phyloP scores from a whole-genome alignment of 1,284 basidiomycete genomes.

The Blastosporella zonata region DNA sequence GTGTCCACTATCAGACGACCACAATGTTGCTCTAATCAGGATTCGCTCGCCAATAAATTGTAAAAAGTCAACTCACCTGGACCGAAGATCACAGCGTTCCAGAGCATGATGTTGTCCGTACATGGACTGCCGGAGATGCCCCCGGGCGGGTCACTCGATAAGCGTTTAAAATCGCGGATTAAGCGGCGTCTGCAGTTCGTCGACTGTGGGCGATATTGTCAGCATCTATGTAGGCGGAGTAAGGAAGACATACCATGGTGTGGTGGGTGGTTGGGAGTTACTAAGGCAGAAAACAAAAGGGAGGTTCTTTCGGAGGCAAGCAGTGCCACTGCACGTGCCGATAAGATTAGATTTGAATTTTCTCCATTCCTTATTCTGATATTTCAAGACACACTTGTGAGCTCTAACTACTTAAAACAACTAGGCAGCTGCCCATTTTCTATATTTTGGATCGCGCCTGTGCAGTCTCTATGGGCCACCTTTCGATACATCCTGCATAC shows the following conservation, averaged over 20 bases:
- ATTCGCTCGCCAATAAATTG: too few relatives aligned
- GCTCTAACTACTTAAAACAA: too few relatives aligned
- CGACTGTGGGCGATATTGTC: conserved; percentile 47
- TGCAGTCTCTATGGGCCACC: too few relatives aligned
- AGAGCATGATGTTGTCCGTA: conserved; percentile 98
- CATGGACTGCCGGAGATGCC: conserved; percentile 97
- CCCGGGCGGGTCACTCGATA: conserved; percentile 91
- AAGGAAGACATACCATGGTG: conserved; percentile 12
- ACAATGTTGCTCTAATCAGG: too few relatives aligned
- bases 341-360: conserved; percentile 2
- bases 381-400: too few relatives aligned
- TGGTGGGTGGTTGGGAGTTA: not conserved
- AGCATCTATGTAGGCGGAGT: not conserved
- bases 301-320: not conserved
- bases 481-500: too few relatives aligned
- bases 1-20: conserved; percentile 72
- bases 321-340: not conserved
- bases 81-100: conserved; percentile 99
- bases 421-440: too few relatives aligned
- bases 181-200: conserved; percentile 88
- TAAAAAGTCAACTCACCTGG: conserved; percentile 82
- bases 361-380: too few relatives aligned
- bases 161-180: conserved; percentile 94
- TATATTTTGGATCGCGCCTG: too few relatives aligned
- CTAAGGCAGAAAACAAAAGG: not conserved